Evolutionary conservation across 1,284 basidiomycete species (phyloP), one percentile per base, ranked within the genome.

Genomic region (Heliocybe sulcata): DNA sequence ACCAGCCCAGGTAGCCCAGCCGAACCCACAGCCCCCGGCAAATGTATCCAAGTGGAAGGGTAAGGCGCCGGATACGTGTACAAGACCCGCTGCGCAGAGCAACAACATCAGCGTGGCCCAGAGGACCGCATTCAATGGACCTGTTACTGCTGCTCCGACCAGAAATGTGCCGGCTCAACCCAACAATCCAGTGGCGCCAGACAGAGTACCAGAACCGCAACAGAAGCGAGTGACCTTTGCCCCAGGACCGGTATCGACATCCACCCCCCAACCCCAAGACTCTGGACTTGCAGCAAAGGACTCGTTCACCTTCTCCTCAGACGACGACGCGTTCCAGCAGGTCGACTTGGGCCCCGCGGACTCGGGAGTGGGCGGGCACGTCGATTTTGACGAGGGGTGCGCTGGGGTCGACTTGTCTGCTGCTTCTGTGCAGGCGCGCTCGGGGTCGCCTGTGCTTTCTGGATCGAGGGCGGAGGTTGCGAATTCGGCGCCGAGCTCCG

Each of bases 271-370:
- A 26, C 2, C 1, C 23, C 20, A 52, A 51, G 31, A 16, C 19
- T 16, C 16, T 20, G 38, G 19, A 25, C n/a, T n/a, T n/a, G 6
- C 47, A 3, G 69, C 65, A 2, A 63, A 68, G 4, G 81, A 83
- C 19, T 73, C 72, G 0, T 85, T 77, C 60, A 72, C 72, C 16
- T 77, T 85, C 60, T 69, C 70, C 49, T 83, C 81, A 0, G 82
- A 88, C 35, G 86, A 87, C 52, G 85, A 81, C 55, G 81, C 74
- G 3, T 77, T 86, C 58, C 70, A 83, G 35, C 68, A 73, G 9
- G 71, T 85, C 22, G 83, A 86, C 58, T 69, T 85, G 1, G 77
- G 73, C 1, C 80, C 80, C 11, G 70, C 69, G 19, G 82, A 84
- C 57, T 61, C 62, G 38, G 69, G 67, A 14, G 38, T 70, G 8